A percentile compares a stretch with the other conserved stretches of the same genome.
Evolutionary conservation across 1,284 basidiomycete genomes (phyloP).

Genomic region (Austropuccinia psidii): DNA sequence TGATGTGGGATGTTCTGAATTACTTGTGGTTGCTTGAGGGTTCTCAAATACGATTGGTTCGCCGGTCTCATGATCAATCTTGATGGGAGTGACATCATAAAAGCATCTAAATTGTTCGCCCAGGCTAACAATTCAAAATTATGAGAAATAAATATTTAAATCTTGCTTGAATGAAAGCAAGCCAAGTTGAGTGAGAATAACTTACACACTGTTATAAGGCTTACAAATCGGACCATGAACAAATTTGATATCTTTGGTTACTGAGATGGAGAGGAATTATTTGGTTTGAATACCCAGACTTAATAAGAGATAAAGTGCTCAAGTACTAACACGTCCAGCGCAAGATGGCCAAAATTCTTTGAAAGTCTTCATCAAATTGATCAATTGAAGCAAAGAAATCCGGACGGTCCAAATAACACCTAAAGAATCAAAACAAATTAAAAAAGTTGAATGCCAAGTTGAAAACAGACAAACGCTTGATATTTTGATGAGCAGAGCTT

Average conservation of each 20-base stretch:
- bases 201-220: slow-evolving; percentile 51
- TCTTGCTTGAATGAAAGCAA: no score
- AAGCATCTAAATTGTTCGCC: slow-evolving; percentile 37
- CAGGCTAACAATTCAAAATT: slow-evolving; percentile 56
- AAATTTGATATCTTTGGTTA: slow-evolving; percentile 93
- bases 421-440: neutral
- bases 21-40: neutral
- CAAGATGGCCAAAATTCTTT: slow-evolving; percentile 31
- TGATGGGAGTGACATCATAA: slow-evolving; percentile 5
- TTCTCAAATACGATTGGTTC: slow-evolving; percentile 1
- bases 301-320: neutral
- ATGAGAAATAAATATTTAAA: neutral
- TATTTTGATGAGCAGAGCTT: neutral
- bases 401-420: slow-evolving; percentile 35
- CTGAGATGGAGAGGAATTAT: slow-evolving; percentile 9
- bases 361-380: slow-evolving; percentile 16
- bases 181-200: slow-evolving; percentile 38
- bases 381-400: slow-evolving; percentile 31
- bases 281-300: neutral
- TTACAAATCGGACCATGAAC: slow-evolving; percentile 48
- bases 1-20: neutral
- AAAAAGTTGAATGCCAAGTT: neutral
- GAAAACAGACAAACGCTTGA: neutral
- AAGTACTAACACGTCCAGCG: slow-evolving; percentile 28
- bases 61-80: slow-evolving; percentile 13